Evolutionary conservation across 2,329 filamentous ascomycete genomes (phyloP).

Genomic region (Trichoderma aggressivum): DNA sequence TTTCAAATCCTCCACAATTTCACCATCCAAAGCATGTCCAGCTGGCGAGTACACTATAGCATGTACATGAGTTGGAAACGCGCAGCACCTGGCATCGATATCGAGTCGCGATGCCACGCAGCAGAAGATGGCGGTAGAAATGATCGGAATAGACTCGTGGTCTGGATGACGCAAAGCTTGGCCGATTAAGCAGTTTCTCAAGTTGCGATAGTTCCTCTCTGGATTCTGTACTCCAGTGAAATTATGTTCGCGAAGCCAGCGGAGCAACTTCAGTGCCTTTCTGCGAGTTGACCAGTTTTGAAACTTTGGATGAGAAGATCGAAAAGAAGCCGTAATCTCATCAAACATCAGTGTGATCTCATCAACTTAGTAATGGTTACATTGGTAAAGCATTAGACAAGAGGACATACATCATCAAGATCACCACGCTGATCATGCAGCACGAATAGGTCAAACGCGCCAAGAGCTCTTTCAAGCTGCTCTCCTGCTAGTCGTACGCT

Average conservation of each 20-base stretch:
- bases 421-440: constrained; percentile 70
- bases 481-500: constrained; percentile 38
- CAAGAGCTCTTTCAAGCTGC: constrained; percentile 68
- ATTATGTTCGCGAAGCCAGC: constrained; percentile 65
- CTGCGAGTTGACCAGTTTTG: constrained; percentile 57
- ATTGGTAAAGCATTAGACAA: constrained; percentile 8
- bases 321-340: constrained; percentile 56
- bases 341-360: constrained; percentile 66
- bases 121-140: constrained; percentile 84
- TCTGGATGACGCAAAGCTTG: constrained; percentile 68
- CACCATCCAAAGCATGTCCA: constrained; percentile 59
- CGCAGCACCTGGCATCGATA: constrained; percentile 72
- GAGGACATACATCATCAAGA: constrained; percentile 60
- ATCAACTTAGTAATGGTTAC: background rate
- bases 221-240: constrained; percentile 68
- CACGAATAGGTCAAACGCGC: constrained; percentile 87
- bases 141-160: constrained; percentile 79
- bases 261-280: constrained; percentile 65
- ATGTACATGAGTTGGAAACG: constrained; percentile 82
- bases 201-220: constrained; percentile 66
- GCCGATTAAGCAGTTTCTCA: constrained; percentile 86
- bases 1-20: constrained; percentile 30
- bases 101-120: constrained; percentile 71
- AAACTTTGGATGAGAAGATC: constrained; percentile 49
- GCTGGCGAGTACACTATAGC: constrained; percentile 65